Evolutionary conservation across 2,329 filamentous ascomycete genomes (phyloP).

Genomic region (Aspergillus jensenii): DNA sequence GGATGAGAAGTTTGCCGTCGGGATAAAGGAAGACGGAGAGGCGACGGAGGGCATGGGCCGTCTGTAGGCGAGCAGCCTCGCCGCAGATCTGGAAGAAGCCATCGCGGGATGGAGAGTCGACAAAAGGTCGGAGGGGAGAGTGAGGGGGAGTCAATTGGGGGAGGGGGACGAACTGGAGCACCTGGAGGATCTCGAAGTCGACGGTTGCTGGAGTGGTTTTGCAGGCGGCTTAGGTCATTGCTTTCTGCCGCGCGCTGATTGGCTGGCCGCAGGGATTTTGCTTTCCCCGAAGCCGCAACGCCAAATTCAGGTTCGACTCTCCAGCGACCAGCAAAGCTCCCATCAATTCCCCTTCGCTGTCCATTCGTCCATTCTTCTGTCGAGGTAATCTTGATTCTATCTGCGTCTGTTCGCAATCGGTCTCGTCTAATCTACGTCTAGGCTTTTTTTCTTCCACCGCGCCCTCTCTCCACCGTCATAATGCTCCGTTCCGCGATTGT

Average conservation of each 20-base stretch:
- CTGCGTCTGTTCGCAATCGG: not conserved
- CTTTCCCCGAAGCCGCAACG: conserved; percentile 33
- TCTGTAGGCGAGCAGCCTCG: conserved; percentile 45
- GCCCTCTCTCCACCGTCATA: conserved; percentile 34
- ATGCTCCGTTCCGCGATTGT: conserved; percentile 92
- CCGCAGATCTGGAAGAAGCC: conserved; percentile 46
- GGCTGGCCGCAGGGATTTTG: conserved; percentile 36
- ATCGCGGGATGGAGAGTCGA: conserved; percentile 31
- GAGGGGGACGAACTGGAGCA: conserved; percentile 13
- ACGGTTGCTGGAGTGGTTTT: conserved; percentile 26
- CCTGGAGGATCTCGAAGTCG: conserved; percentile 21
- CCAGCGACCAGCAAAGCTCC: conserved; percentile 23
- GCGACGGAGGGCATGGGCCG: conserved; percentile 31
- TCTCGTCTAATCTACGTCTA: not conserved
- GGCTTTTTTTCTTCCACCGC: conserved; percentile 9
- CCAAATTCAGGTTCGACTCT: conserved; percentile 17
- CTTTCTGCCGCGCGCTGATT: conserved; percentile 40
- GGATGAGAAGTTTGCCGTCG: conserved; percentile 62
- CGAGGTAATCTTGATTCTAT: conserved; percentile 16
- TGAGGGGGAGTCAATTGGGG: conserved; percentile 21
- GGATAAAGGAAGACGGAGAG: conserved; percentile 39
- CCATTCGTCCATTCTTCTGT: conserved; percentile 15
- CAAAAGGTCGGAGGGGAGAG: conserved; percentile 10
- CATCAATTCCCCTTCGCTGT: conserved; percentile 9
- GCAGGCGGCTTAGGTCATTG: conserved; percentile 40